Base-by-base conservation (phyloP, 139 green algal genomes). In the Chlamydomonas eustigma region DNA sequence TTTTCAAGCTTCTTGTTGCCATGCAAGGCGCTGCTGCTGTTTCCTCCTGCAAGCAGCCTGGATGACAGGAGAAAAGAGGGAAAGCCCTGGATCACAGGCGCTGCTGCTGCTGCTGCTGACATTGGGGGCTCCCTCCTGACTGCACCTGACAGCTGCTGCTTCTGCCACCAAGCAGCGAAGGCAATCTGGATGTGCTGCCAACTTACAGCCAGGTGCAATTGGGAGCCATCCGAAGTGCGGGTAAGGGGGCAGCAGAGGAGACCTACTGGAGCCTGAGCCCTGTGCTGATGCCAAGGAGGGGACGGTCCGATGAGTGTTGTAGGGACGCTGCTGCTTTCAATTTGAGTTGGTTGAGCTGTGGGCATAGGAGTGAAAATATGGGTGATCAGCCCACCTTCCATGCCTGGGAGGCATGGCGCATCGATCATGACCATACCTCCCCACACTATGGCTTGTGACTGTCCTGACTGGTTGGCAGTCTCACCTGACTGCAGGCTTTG, bases 311-410 rank as follows among this genome's bases (percentile, higher is more conserved):
- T 18, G 18, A 58, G 12, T 58, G 44, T 28, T 28, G 12, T 28
- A 58, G 18, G 44, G 44, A 12, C 18, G 44, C 18, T 58, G 44
- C 44, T 58, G 44, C 44, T 58, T 58, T 12, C 44, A 28, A 18
- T 58, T 18, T 58, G 12, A 28, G 12, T 18, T 58, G 44, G 12
- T 58, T 12, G 12, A 28, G 44, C 44, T 58, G 44, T 58, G 12
- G 44, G 12, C 44, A 18, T 18, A 30, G 24, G 33, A 25, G 50
- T 31, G 28, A 33, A 34, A 79, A 25, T n/a, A 63, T 37, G 1
- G 22, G 25, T 31, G 0, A 93, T 80, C 1, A 81, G 67, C 0
- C 66, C 86, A 0, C 90, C 89, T 51, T 94, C 90, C 86, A 94
- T 91, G 32, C 90, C 90, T 0, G 90, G 90, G 44, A 89, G 66